Evolutionary conservation across 768 basidiomycete genomes (phyloP), one percentile per base, ranked within the genome.

Genomic region (Sporobolomyces pararoseus): DNA sequence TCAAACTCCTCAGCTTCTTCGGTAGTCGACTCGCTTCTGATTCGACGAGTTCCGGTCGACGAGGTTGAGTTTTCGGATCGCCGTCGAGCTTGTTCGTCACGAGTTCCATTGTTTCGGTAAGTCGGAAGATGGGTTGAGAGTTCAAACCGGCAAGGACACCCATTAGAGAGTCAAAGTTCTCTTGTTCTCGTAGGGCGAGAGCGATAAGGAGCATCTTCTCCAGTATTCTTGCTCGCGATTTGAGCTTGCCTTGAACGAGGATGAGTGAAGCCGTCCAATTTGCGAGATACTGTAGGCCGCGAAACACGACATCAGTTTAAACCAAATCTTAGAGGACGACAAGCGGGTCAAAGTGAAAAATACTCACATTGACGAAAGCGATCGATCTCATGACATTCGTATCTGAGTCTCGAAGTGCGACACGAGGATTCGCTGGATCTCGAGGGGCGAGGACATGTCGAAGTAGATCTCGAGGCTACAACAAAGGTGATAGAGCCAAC

Each of bases 81-180:
- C 86, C 88, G n/a, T 85, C 84, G 12, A 83, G 84, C 78, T 84
- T 87, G 29, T 80, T 72, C 78, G 85, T 87, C 77, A 94, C 88
- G 35, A 85, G 79, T 63, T 89, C 87, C 82, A 90, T 86, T 0
- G 90, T 88, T 74, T 86, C 85, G 74, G 88, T 87, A 10, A 82
- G 73, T 37, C 89, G 89, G 55, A 87, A 83, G 72, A 88, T 87
- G 0, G 88, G 88, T 6, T 91, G 86, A 71, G 86, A 87, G 76
- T 90, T 89, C 80, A 98, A 89, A 7, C 93, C 95, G 34, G 91
- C 90, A n/a, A 97, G 87, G 74, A 97, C 87, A 14, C 93, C 91
- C 52, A 91, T 91, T 63, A 96, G 81, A 1, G 89, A 90, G 39
- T 92, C 91, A 78, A 96, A 98, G 78, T 99, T 97, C 80, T 95